Percentiles rank a stretch among this genome's conserved stretches.
Conservation (phyloP, 2,329 filamentous ascomycete species). For the Talaromyces sp. region DNA sequence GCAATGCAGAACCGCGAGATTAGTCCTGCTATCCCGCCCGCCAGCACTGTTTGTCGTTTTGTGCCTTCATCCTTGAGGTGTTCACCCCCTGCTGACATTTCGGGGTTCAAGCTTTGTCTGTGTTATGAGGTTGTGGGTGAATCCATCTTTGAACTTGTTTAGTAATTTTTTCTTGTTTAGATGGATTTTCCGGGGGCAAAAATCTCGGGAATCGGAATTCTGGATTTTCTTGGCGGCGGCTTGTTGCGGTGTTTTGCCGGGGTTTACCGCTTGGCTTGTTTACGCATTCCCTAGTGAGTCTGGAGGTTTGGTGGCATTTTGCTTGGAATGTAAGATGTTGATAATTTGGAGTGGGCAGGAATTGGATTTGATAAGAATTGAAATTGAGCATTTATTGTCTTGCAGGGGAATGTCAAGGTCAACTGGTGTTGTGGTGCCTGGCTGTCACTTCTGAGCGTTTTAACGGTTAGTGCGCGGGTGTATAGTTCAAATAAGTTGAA, state of each 20-base stretch:
- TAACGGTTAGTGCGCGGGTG: too few species aligned
- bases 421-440: too few species aligned
- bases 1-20: conserved; percentile 94
- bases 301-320: too few species aligned
- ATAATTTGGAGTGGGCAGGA: too few species aligned
- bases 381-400: too few species aligned
- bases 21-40: conserved; percentile 75
- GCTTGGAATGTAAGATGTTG: too few species aligned
- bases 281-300: background rate
- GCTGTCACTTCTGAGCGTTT: too few species aligned
- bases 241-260: conserved; percentile 1
- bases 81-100: conserved; percentile 66
- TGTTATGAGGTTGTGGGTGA: conserved; percentile 26
- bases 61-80: conserved; percentile 75
- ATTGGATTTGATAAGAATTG: too few species aligned
- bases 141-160: conserved; percentile 12
- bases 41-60: conserved; percentile 65
- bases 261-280: background rate
- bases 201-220: conserved; percentile 17
- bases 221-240: conserved; percentile 22
- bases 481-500: too few species aligned
- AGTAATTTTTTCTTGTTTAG: conserved; percentile 10
- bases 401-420: too few species aligned
- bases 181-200: conserved; percentile 12
- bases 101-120: conserved; percentile 36